These are phyloP conservation scores for Nakazawaea pomicola DNA, from an alignment of 805 yeast species.

Conservation along the genomic window DNA sequence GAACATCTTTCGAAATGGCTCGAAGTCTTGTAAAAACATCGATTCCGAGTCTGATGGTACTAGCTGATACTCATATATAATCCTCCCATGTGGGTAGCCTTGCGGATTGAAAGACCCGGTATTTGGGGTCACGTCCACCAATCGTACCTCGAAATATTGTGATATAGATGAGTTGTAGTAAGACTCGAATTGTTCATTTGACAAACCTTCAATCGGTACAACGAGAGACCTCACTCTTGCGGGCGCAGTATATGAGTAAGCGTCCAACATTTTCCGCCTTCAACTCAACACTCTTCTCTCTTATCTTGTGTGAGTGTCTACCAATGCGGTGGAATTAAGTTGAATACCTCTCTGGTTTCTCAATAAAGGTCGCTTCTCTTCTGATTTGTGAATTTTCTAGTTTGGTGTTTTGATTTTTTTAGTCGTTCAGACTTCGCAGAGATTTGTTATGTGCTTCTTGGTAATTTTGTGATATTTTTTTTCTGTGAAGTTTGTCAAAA, in stretches of 20 bases:
- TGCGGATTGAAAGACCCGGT: conserved; percentile 74
- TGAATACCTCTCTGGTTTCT: too few relatives aligned
- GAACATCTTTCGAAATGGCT: conserved; percentile 79
- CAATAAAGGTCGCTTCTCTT: too few relatives aligned
- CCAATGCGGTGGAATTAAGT: too few relatives aligned
- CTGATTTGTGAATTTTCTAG: too few relatives aligned
- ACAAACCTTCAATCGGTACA: conserved; percentile 58
- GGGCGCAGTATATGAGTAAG: conserved; percentile 53
- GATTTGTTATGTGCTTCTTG: too few relatives aligned
- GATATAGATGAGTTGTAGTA: conserved; percentile 38
- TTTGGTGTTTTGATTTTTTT: neutral
- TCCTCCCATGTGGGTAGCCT: conserved; percentile 73
- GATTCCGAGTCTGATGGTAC: conserved; percentile 48
- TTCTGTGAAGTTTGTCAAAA: too few relatives aligned
- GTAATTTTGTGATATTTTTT: neutral
- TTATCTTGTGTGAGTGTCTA: too few relatives aligned
- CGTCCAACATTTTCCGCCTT: conserved; percentile 24
- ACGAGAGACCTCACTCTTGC: conserved; percentile 61
- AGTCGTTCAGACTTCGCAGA: neutral
- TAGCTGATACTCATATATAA: conserved; percentile 52
- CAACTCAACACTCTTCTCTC: too few relatives aligned
- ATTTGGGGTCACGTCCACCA: conserved; percentile 72
- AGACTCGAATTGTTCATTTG: conserved; percentile 33
- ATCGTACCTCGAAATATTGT: conserved; percentile 55
- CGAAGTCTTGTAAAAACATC: conserved; percentile 76